Evolutionary conservation across 2,329 filamentous ascomycete species (phyloP).

Genomic region (Cladosporium halotolerans): DNA sequence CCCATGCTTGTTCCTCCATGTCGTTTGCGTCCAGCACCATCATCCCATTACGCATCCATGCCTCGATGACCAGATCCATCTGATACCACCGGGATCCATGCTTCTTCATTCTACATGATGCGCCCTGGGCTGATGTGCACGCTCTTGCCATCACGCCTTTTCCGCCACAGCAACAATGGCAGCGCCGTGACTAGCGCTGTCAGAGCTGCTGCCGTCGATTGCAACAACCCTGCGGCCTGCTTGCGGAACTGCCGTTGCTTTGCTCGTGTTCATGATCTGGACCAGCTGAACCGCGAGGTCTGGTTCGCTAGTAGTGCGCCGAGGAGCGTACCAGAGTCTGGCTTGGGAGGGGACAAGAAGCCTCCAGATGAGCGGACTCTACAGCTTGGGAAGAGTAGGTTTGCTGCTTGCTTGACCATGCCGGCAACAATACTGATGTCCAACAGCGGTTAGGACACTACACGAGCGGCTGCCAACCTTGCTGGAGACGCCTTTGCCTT

Average conservation of each 20-base stretch:
- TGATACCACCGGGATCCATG: not conserved
- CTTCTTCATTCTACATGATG: slow-evolving; percentile 24
- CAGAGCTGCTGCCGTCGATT: not conserved
- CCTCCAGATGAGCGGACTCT: slow-evolving; percentile 54
- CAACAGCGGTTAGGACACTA: slow-evolving; percentile 52
- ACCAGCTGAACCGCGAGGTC: slow-evolving; percentile 29
- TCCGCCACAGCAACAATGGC: slow-evolving; percentile 17
- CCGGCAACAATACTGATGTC: not conserved
- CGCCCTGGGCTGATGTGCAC: slow-evolving; percentile 41
- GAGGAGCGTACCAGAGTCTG: slow-evolving; percentile 15
- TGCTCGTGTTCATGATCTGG: slow-evolving; percentile 26
- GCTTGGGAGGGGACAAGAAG: slow-evolving; percentile 28
- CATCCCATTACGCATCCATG: not conserved
- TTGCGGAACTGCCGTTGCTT: slow-evolving; percentile 24
- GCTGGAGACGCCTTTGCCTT: slow-evolving; percentile 54
- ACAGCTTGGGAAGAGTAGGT: slow-evolving; percentile 56
- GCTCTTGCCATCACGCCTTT: slow-evolving; percentile 37
- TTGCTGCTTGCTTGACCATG: not conserved
- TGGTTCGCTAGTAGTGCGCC: slow-evolving; percentile 41
- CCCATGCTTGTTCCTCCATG: too few relatives aligned
- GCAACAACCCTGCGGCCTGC: slow-evolving; percentile 5
- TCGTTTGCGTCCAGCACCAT: too few relatives aligned
- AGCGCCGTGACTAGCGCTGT: not conserved
- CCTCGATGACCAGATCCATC: not conserved
- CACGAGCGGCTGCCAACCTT: slow-evolving; percentile 57